Percentiles rank a stretch among this genome's conserved stretches.
Conservation (phyloP, 2,329 filamentous ascomycete genomes). For the Chaetoscypha palmicola region DNA sequence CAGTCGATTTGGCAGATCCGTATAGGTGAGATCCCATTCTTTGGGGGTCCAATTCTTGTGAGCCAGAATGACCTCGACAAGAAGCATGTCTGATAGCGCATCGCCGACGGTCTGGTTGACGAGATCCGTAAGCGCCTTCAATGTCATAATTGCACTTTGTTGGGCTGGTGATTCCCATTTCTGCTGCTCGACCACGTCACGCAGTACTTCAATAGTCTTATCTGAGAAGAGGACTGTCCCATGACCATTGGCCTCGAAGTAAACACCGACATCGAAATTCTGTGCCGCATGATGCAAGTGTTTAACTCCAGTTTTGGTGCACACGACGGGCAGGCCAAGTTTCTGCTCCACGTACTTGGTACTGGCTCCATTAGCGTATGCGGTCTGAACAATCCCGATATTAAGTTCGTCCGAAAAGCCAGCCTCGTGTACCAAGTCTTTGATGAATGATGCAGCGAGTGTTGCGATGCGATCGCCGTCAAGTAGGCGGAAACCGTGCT, state of each 20-base stretch:
- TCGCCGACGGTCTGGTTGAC: conserved; percentile 99
- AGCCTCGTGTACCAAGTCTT: conserved; percentile 74
- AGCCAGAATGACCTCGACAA: conserved; percentile 92
- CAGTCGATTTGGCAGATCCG: conserved; percentile 90
- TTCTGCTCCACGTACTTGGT: conserved; percentile 87
- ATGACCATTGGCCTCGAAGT: conserved; percentile 98
- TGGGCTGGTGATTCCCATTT: conserved; percentile 85
- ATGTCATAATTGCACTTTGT: conserved; percentile 78
- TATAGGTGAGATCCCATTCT: conserved; percentile 91
- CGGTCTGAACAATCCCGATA: conserved; percentile 93
- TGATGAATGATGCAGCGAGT: conserved; percentile 87
- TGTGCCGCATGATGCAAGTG: conserved; percentile 95
- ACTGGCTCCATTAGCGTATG: conserved; percentile 93
- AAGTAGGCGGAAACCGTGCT: conserved; percentile 81
- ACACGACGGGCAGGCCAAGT: conserved; percentile 81
- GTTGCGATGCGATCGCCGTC: conserved; percentile 97
- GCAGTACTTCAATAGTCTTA: conserved; percentile 72
- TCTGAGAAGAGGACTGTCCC: conserved; percentile 93
- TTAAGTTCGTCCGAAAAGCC: conserved; percentile 74
- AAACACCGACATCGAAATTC: conserved; percentile 91
- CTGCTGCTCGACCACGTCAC: conserved; percentile 36
- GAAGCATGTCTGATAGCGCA: conserved; percentile 88
- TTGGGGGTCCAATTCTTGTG: conserved; percentile 87
- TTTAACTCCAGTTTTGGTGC: conserved; percentile 94
- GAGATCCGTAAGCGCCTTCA: conserved; percentile 76